Base-by-base conservation (phyloP, 805 yeast species). In the Babjeviella inositovora region DNA sequence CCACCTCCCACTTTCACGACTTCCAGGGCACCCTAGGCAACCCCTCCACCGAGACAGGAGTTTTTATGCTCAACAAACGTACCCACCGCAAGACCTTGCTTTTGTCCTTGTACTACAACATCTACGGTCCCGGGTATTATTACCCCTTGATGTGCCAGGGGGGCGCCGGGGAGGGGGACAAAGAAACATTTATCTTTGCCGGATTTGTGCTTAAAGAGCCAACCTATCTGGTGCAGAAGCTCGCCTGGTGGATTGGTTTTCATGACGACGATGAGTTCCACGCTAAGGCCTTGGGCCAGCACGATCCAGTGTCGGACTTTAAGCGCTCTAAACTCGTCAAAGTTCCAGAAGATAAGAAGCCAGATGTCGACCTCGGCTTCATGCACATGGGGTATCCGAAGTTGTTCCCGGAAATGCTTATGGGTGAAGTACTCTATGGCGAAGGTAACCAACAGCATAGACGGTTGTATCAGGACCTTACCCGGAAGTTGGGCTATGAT, bases 161-260 rank as follows among this genome's bases (percentile, higher is more conserved):
- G 4, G 55, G 68, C 13, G 70, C 81, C 1, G 87, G 87, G 14
- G 77, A 75, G 49, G 85, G 87, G 24, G 87, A 76, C 38, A 76
- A 76, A 39, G 87, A 76, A 37, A 73, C 87, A 0, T 74, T 72
- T 33, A 60, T 69, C 18, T 67, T 75, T 7, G 84, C 81, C 2
- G 79, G 84, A 3, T 54, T 58, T 25, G 70, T 50, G 1, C 36
- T 65, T 37, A 32, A 43, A 0, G 45, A 51, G 24, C 57, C 64
- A 3, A 70, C 56, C 40, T 66, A 60, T 38, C 84, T 73, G 41
- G 45, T 37, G 47, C 61, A 27, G 35, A 68, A 39, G 55, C 65
- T 28, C 21, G 54, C 54, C 33, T 29, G 34, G 21, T 54, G 59
- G 58, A 38, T 42, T 7, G 43, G 48, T 3, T 53, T 52, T 33